Conservation (phyloP, 1,139 yeast genomes). For the Lodderomyces orthopsilosis region DNA sequence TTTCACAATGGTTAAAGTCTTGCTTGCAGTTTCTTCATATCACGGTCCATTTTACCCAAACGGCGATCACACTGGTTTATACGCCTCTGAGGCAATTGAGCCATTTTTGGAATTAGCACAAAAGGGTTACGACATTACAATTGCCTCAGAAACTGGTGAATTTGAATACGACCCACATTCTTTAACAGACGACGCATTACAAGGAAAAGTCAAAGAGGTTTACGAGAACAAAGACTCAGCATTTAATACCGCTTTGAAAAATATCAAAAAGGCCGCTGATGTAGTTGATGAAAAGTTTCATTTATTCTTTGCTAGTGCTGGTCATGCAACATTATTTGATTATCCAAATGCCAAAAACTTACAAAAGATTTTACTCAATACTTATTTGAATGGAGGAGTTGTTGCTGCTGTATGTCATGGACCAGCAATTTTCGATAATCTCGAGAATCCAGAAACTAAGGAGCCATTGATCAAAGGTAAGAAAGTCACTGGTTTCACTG, state of each 20-base stretch:
- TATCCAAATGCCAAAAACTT: conserved; percentile 51
- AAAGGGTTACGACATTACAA: conserved; percentile 50
- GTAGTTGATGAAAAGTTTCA: conserved; percentile 47
- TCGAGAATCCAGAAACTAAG: conserved; percentile 31
- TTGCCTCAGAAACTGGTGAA: conserved; percentile 57
- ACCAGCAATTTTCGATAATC: conserved; percentile 50
- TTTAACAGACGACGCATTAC: conserved; percentile 32
- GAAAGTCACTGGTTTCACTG: conserved; percentile 60
- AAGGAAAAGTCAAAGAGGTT: conserved; percentile 40
- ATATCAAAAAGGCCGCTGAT: conserved; percentile 42
- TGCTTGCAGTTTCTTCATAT: conserved; percentile 52
- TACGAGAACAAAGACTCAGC: conserved; percentile 38
- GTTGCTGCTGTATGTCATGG: conserved; percentile 70
- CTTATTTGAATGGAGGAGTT: conserved; percentile 51
- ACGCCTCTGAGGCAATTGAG: conserved; percentile 54
- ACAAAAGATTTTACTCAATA: conserved; percentile 42
- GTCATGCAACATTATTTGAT: conserved; percentile 62
- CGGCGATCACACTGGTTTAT: conserved; percentile 57
- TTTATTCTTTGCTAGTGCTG: conserved; percentile 60
- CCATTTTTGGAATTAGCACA: conserved; percentile 48
- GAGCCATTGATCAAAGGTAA: conserved; percentile 49
- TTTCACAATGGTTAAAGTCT: conserved; percentile 28
- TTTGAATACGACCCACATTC: conserved; percentile 58
- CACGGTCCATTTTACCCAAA: conserved; percentile 51
- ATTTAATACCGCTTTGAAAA: conserved; percentile 31